phyloP scores from a whole-genome alignment of 331 rosid genomes.

The Rosa hybrid region DNA sequence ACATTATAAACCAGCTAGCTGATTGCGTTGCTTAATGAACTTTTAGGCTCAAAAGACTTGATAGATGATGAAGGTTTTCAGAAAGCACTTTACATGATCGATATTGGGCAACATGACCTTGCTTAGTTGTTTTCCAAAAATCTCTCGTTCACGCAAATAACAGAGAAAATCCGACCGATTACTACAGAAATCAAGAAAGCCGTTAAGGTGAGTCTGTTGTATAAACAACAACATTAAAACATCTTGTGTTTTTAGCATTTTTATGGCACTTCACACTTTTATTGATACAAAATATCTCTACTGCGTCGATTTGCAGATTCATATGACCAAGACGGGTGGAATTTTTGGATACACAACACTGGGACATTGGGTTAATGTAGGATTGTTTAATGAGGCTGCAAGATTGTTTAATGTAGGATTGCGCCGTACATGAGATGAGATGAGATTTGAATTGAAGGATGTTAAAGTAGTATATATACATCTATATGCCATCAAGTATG shows the following conservation, averaged over 20 bases:
- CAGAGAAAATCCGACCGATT: constrained; percentile 58
- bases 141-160: constrained; percentile 52
- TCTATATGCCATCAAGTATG: constrained; percentile 69
- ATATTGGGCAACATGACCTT: constrained; percentile 91
- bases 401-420: constrained; percentile 67
- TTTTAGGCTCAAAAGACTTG: constrained; percentile 48
- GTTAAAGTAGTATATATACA: constrained; percentile 74
- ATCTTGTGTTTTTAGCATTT: background rate
- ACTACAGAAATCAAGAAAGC: constrained; percentile 63
- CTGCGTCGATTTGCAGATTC: constrained; percentile 44
- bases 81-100: constrained; percentile 85
- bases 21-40: constrained; percentile 5
- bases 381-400: constrained; percentile 51
- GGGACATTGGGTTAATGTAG: constrained; percentile 91
- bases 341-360: constrained; percentile 94
- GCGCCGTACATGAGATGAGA: constrained; percentile 38
- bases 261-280: background rate
- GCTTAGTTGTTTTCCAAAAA: constrained; percentile 70
- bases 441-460: constrained; percentile 59
- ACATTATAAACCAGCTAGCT: constrained; percentile 16
- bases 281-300: background rate
- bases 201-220: constrained; percentile 46
- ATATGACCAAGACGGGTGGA: constrained; percentile 77
- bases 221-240: background rate
- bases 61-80: constrained; percentile 57